A percentile compares a stretch with the other conserved stretches of the same genome.
These are phyloP conservation scores for Zelonia costaricensis DNA, from an alignment of 208 protist species.

Conservation along the genomic window DNA sequence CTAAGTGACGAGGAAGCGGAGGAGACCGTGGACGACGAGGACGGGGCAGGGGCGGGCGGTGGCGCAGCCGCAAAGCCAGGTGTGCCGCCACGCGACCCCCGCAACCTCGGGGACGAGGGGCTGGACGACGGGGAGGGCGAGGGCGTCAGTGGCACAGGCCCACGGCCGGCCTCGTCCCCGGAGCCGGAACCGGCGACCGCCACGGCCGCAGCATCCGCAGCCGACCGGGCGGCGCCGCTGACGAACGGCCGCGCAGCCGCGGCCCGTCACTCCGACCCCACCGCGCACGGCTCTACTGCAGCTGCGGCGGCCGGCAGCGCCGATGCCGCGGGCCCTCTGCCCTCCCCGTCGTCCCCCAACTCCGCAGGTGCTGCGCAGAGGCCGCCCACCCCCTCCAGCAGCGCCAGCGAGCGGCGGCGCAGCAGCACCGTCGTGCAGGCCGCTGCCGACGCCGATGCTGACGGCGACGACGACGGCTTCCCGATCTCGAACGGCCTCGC, in stretches of 20 bases:
- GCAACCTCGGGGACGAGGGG: conserved; percentile 21
- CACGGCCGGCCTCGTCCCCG: not conserved
- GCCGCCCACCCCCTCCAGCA: not conserved
- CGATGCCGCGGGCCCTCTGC: not conserved
- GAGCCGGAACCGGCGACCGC: not conserved
- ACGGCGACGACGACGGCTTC: not conserved
- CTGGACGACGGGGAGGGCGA: not conserved
- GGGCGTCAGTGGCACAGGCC: not conserved
- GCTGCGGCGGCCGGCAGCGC: no score
- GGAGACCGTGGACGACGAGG: conserved; percentile 1
- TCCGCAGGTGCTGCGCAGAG: no score
- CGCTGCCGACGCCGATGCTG: conserved; percentile 5
- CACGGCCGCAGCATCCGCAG: not conserved
- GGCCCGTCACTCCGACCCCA: not conserved
- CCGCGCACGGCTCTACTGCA: not conserved
- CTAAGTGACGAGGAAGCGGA: conserved; percentile 50
- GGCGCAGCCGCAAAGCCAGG: not conserved
- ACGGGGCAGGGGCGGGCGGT: not conserved
- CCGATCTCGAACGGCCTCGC: not conserved
- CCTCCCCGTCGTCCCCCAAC: not conserved
- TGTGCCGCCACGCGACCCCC: not conserved
- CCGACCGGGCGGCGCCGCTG: not conserved
- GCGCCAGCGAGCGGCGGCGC: conserved; percentile 7
- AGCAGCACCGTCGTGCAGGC: conserved; percentile 13
- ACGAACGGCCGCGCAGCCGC: not conserved